phyloP scores from a whole-genome alignment of 805 yeast species.

The Starmerella geochares region DNA sequence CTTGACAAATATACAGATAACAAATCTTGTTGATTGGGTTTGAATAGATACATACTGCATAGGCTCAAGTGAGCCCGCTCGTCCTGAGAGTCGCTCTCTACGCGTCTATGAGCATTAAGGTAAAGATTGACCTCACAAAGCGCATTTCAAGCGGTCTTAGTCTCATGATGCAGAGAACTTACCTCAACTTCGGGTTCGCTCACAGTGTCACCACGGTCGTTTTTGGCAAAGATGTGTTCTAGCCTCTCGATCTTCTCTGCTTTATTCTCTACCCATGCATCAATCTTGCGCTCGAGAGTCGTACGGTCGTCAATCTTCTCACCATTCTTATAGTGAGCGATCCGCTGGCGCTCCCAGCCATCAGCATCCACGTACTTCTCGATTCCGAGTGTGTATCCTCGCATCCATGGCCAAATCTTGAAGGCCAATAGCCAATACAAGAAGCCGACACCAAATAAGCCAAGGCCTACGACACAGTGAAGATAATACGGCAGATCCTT shows the following conservation, averaged over 20 bases:
- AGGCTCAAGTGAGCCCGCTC: no score
- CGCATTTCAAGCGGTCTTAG: not conserved
- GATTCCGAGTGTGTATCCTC: conserved; percentile 24
- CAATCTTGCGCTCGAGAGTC: not conserved
- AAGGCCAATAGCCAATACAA: conserved; percentile 61
- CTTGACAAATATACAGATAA: no score
- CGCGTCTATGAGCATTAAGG: no score
- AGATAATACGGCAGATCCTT: conserved; percentile 62
- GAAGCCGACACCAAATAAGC: conserved; percentile 49
- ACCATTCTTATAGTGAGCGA: conserved; percentile 4
- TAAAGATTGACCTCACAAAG: no score
- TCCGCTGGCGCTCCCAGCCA: conserved; percentile 14
- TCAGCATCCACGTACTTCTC: conserved; percentile 12
- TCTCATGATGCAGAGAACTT: not conserved
- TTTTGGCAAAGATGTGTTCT: not conserved
- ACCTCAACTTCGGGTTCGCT: not conserved
- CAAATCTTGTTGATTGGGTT: no score
- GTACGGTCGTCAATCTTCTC: not conserved
- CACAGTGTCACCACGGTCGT: not conserved
- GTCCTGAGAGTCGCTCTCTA: no score
- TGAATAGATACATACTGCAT: no score
- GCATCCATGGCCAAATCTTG: conserved; percentile 42
- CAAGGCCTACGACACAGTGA: conserved; percentile 77
- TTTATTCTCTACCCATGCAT: not conserved
- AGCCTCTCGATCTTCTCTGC: not conserved